Base-by-base conservation (phyloP, 257 asterid species). In the Solanum medicagineum region DNA sequence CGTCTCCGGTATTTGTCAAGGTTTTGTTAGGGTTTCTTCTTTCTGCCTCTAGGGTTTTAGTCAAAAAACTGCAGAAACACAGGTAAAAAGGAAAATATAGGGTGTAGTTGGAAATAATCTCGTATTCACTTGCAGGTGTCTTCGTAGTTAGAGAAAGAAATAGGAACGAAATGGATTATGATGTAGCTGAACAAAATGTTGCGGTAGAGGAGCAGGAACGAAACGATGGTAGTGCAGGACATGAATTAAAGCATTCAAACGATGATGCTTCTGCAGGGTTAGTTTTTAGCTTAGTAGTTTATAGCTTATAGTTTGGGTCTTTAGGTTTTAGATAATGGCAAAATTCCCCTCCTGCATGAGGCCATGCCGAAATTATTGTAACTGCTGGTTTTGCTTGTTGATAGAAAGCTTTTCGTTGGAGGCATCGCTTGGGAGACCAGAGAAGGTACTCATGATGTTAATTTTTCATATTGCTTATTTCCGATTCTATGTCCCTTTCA, bases 361-460 rank as follows among this genome's bases (percentile, higher is more conserved):
- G 90, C 89, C 84, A 90, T 89, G 88, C 89, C 89, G 89, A 71
- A 85, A 65, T 40, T 85, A 85, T 89, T 86, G 94, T 93, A 92
- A 95, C 93, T 92, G 91, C 92, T 92, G 94, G 89, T 94, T 94
- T 96, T 92, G 92, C 93, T 89, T 91, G 71, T 90, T 96, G 88
- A 89, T 96, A 96, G 98, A 94, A 96, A 96, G 92, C 99, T 96
- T 89, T 96, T 95, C 88, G 98, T 95, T 15, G 99, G 99, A 57
- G 99, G 99, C 95, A 96, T 96, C 92, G 98, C 99, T 86, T 95
- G 98, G 98, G 98, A 96, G 96, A 96, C 99, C 82, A 91, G 97
- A 4, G 94, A 95, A 96, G 99, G 99, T 96, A 95, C 42, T 32
- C 40, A 3, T 49, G 7, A 29, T 57, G 36, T 15, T 83, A 47